Percentiles rank a stretch among this genome's conserved stretches.
phyloP scores from a whole-genome alignment of 2,329 filamentous ascomycete genomes.

The Apiospora kogelbergensis region DNA sequence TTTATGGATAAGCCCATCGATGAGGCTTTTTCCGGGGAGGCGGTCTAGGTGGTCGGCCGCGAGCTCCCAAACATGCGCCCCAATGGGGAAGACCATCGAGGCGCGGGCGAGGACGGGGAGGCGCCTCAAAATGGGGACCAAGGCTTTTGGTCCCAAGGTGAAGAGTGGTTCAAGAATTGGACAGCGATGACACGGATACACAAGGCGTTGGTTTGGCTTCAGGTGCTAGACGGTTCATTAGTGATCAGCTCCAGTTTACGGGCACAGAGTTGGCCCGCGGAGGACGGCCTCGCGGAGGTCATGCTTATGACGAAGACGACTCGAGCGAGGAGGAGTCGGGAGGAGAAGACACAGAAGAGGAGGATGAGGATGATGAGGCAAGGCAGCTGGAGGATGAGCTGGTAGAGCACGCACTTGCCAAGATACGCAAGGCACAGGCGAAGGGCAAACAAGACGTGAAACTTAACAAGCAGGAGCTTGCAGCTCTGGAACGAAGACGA shows the following conservation, averaged over 20 bases:
- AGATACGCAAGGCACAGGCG: slow-evolving; percentile 75
- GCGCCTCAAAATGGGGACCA: slow-evolving; percentile 48
- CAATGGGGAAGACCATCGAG: slow-evolving; percentile 99
- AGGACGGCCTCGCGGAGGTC: slow-evolving; percentile 38
- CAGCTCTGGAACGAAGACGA: slow-evolving; percentile 70
- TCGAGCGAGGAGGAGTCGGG: slow-evolving; percentile 48
- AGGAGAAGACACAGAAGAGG: slow-evolving; percentile 54
- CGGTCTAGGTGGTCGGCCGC: slow-evolving; percentile 99
- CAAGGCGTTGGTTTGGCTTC: slow-evolving; percentile 52
- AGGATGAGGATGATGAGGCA: slow-evolving; percentile 41
- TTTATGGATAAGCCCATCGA: slow-evolving; percentile 99
- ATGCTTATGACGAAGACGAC: slow-evolving; percentile 46
- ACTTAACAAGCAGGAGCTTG: slow-evolving; percentile 76
- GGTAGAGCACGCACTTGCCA: slow-evolving; percentile 74
- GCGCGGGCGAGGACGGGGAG: slow-evolving; percentile 68
- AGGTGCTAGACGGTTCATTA: slow-evolving; percentile 50
- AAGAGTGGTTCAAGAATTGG: slow-evolving; percentile 68
- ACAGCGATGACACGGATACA: slow-evolving; percentile 57
- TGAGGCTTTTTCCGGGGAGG: slow-evolving; percentile 99
- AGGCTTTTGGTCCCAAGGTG: slow-evolving; percentile 37
- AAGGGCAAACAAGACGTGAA: slow-evolving; percentile 78
- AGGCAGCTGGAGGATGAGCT: slow-evolving; percentile 47
- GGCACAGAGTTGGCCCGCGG: slow-evolving; percentile 55
- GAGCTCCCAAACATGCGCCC: slow-evolving; percentile 93
- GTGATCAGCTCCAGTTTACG: slow-evolving; percentile 62